Conservation (phyloP, 2,329 filamentous ascomycete genomes). For the Zalaria sp. region DNA sequence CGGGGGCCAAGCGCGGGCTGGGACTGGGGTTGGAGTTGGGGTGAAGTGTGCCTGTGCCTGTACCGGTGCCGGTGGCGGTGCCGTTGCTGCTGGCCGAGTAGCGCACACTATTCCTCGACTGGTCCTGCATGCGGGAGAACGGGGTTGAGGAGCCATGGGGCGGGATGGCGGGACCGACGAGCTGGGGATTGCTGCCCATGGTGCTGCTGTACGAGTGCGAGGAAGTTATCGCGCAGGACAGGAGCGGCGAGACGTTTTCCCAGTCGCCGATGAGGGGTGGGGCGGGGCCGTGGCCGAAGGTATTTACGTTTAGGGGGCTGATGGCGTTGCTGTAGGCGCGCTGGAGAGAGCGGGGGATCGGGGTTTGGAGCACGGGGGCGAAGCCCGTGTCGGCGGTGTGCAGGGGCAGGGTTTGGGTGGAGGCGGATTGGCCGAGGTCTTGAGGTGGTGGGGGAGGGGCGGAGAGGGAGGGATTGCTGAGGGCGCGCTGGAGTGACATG, state of each 20-base stretch:
- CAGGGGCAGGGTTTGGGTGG: neutral
- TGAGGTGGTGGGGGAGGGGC: too few relatives aligned
- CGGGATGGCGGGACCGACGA: neutral
- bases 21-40: neutral
- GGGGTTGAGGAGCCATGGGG: neutral
- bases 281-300: constrained; percentile 8
- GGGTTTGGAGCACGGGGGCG: constrained; percentile 1
- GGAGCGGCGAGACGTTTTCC: constrained; percentile 8
- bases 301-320: constrained; percentile 5
- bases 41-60: too few relatives aligned
- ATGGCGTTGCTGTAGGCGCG: constrained; percentile 18
- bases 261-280: constrained; percentile 14
- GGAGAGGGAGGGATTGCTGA: too few relatives aligned
- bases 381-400: constrained; percentile 2
- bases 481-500: too few relatives aligned
- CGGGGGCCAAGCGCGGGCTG: neutral
- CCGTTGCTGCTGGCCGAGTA: neutral
- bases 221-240: constrained; percentile 1
- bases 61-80: neutral
- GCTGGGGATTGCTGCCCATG: too few relatives aligned
- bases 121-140: neutral
- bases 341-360: constrained; percentile 14
- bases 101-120: neutral
- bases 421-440: too few relatives aligned
- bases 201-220: constrained; percentile 6